These are phyloP conservation scores for Dissophora globulifera DNA, from an alignment of 192 early-diverging fungal species.

Conservation along the genomic window DNA sequence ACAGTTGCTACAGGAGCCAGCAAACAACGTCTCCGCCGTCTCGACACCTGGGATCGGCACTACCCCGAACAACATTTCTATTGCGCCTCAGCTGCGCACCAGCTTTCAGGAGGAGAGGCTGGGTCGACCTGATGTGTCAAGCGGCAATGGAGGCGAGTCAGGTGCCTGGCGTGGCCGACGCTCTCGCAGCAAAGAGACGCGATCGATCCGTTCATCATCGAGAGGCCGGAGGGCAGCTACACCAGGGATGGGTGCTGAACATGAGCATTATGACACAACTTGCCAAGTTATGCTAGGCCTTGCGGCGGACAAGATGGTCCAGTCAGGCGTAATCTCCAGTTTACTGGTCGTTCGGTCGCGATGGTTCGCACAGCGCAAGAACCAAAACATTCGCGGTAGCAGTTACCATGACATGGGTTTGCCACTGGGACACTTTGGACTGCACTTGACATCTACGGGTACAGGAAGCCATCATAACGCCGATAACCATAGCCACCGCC, in stretches of 20 bases:
- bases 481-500: not conserved
- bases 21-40: not conserved
- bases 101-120: slow-evolving; percentile 9
- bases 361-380: slow-evolving; percentile 14
- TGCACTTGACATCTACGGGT: not conserved
- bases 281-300: slow-evolving; percentile 40
- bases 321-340: slow-evolving; percentile 30
- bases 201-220: slow-evolving; percentile 21
- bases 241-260: not conserved
- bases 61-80: not conserved
- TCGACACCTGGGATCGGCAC: slow-evolving; percentile 4
- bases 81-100: not conserved
- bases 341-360: slow-evolving; percentile 27
- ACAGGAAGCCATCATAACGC: not conserved
- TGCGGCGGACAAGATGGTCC: slow-evolving; percentile 32
- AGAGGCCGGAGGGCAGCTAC: slow-evolving; percentile 11
- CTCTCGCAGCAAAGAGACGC: slow-evolving; percentile 2
- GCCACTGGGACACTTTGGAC: slow-evolving; percentile 7
- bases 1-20: not conserved
- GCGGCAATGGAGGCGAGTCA: not conserved
- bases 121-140: not conserved
- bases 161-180: too few species aligned
- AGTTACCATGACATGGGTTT: not conserved
- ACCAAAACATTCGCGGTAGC: not conserved
- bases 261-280: not conserved